phyloP scores from a whole-genome alignment of 495 filamentous ascomycete genomes.

The Xylaria acuta region DNA sequence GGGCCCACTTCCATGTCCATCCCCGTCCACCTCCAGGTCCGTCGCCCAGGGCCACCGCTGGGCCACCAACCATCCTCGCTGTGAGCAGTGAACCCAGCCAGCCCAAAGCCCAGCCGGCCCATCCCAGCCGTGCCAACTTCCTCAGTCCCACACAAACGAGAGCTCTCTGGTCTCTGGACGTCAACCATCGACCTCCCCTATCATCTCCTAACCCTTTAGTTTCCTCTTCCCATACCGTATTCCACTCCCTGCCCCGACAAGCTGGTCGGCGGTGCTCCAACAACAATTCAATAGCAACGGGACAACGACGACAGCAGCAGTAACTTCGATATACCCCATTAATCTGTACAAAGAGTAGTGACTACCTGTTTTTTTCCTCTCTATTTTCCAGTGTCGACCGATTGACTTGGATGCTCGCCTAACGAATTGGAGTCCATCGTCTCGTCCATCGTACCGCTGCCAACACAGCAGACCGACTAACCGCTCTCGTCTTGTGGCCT shows the following conservation, averaged over 20 bases:
- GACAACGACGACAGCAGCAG: conserved; percentile 1
- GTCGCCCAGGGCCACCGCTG: not conserved
- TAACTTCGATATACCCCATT: not conserved
- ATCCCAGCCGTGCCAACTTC: conserved; percentile 24
- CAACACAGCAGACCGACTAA: not conserved
- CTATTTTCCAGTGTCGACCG: not conserved
- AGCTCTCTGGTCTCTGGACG: not conserved
- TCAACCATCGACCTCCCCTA: conserved; percentile 22
- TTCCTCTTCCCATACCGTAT: conserved; percentile 7
- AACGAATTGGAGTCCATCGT: conserved; percentile 12
- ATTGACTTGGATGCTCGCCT: conserved; percentile 9
- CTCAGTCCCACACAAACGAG: conserved; percentile 17
- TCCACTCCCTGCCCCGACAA: conserved; percentile 8
- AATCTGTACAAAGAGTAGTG: conserved; percentile 14
- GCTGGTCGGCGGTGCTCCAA: conserved; percentile 1
- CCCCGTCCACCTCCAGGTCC: not conserved
- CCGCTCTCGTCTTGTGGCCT: not conserved
- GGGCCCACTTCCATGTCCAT: not conserved
- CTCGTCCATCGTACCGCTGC: conserved; percentile 1
- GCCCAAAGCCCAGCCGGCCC: not conserved
- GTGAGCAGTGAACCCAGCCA: not conserved
- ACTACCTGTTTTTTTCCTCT: conserved; percentile 3
- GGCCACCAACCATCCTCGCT: not conserved
- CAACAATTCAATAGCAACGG: not conserved
- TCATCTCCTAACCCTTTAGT: conserved; percentile 23